These are phyloP conservation scores for Porogramme epimiltina DNA, from an alignment of 1,284 basidiomycete species.

Conservation along the genomic window DNA sequence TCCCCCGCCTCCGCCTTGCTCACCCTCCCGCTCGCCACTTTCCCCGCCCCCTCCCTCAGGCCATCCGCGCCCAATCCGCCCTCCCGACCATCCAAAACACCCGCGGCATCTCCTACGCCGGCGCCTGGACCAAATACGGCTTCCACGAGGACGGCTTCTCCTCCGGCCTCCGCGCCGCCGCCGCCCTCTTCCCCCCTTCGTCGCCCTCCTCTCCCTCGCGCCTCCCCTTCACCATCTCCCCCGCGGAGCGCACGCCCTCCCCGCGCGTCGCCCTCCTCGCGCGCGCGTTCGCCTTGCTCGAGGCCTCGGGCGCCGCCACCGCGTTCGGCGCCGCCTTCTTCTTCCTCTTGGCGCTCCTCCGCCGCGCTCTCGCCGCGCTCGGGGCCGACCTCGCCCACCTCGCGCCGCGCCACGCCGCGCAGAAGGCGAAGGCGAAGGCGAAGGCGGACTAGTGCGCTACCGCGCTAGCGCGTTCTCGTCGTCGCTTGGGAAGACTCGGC, in stretches of 20 bases:
- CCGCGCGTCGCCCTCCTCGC: slow-evolving; percentile 13
- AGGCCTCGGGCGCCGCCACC: slow-evolving; percentile 15
- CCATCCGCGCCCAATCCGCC: slow-evolving; percentile 57
- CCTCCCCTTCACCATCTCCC: slow-evolving; percentile 34
- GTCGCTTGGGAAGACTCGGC: too few species aligned
- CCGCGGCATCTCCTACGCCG: slow-evolving; percentile 69
- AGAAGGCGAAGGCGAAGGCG: not conserved
- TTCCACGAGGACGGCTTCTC: slow-evolving; percentile 87
- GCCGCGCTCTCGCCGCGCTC: slow-evolving; percentile 13
- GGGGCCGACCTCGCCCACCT: slow-evolving; percentile 15
- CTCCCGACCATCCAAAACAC: slow-evolving; percentile 65
- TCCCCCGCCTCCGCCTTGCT: slow-evolving; percentile 6
- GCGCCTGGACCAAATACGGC: slow-evolving; percentile 81
- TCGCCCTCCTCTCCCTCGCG: not conserved
- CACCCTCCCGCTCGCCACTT: slow-evolving; percentile 7
- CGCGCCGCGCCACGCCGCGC: not conserved
- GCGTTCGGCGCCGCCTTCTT: slow-evolving; percentile 17
- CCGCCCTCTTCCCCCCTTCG: slow-evolving; percentile 12
- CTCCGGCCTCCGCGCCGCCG: slow-evolving; percentile 52
- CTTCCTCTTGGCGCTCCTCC: slow-evolving; percentile 11
- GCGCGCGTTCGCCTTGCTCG: slow-evolving; percentile 22
- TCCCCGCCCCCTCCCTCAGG: slow-evolving; percentile 31
- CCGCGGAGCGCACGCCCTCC: slow-evolving; percentile 21
- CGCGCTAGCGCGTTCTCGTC: too few species aligned
- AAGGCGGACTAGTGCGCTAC: not conserved